These are phyloP conservation scores for Hypoxylon sp. DNA, from an alignment of 2,329 filamentous ascomycete species.

Conservation along the genomic window DNA sequence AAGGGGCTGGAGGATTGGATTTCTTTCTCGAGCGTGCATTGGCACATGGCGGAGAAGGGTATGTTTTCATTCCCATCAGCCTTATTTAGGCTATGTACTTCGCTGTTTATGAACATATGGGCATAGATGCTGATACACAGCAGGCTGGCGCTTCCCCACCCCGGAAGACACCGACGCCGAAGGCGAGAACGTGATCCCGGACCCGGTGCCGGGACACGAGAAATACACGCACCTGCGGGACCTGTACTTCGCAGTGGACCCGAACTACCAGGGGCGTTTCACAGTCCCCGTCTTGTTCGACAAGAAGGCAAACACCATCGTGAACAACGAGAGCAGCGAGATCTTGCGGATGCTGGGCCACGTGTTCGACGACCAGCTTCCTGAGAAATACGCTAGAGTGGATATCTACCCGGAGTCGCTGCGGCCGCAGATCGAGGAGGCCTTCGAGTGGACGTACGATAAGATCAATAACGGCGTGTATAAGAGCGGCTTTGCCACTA, in stretches of 20 bases:
- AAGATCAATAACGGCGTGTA: constrained; percentile 80
- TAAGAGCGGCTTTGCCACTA: constrained; percentile 87
- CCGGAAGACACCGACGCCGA: constrained; percentile 68
- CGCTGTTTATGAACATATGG: not conserved
- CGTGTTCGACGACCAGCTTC: constrained; percentile 82
- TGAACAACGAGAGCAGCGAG: constrained; percentile 93
- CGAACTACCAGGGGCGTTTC: constrained; percentile 82
- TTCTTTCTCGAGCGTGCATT: constrained; percentile 86
- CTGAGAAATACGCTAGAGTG: constrained; percentile 70
- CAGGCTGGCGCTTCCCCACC: constrained; percentile 88
- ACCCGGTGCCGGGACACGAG: constrained; percentile 79
- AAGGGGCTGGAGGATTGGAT: constrained; percentile 94
- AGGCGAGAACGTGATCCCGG: constrained; percentile 75
- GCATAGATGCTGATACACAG: constrained; percentile 7
- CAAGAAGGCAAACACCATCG: constrained; percentile 80
- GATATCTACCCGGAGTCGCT: constrained; percentile 78
- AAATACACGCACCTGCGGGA: constrained; percentile 79
- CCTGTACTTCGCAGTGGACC: constrained; percentile 83
- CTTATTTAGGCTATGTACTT: not conserved
- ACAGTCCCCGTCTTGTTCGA: constrained; percentile 92
- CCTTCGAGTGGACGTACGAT: constrained; percentile 86
- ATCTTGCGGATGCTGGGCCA: constrained; percentile 92
- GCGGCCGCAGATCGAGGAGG: constrained; percentile 78
- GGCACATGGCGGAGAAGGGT: constrained; percentile 80
- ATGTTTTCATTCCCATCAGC: constrained; percentile 32